phyloP scores from a whole-genome alignment of 2,329 filamentous ascomycete species.

The Fusarium sp. region DNA sequence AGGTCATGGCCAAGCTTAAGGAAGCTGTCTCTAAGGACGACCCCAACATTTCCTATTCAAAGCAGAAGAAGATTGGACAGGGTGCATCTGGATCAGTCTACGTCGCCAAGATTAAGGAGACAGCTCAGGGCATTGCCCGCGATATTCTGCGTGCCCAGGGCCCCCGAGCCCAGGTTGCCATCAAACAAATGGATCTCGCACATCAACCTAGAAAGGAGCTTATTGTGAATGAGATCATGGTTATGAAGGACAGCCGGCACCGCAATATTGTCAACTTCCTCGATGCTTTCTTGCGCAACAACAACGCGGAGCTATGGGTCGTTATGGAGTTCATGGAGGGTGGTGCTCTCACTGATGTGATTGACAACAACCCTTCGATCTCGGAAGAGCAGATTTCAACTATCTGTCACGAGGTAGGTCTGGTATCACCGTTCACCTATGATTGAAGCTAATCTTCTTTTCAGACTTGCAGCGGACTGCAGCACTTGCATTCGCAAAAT shows the following conservation, averaged over 20 bases:
- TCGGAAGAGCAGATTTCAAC: conserved; percentile 98
- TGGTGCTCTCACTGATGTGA: conserved; percentile 95
- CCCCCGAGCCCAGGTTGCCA: conserved; percentile 88
- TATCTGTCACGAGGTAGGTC: conserved; percentile 89
- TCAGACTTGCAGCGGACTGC: conserved; percentile 92
- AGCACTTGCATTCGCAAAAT: conserved; percentile 93
- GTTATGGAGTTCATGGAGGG: conserved; percentile 99
- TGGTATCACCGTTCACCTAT: conserved; percentile 5
- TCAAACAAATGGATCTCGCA: conserved; percentile 99
- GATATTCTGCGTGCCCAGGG: conserved; percentile 84
- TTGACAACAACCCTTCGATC: conserved; percentile 95
- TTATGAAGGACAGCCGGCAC: conserved; percentile 99
- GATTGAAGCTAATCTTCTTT: conserved; percentile 38
- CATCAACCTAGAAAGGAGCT: conserved; percentile 97
- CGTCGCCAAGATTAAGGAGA: conserved; percentile 93
- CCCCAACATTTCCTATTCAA: conserved; percentile 94
- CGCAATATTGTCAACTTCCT: conserved; percentile 99
- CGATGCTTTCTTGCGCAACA: conserved; percentile 95
- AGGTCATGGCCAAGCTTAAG: conserved; percentile 96
- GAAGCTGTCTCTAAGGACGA: conserved; percentile 96
- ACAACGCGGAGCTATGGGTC: conserved; percentile 96
- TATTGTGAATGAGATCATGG: conserved; percentile 99
- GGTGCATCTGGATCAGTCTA: conserved; percentile 98
- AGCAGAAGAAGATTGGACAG: conserved; percentile 99
- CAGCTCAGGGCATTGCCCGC: conserved; percentile 84